Evolutionary conservation across 2,329 filamentous ascomycete genomes (phyloP), one percentile per base, ranked within the genome.

Genomic region (Nemania diffusa): DNA sequence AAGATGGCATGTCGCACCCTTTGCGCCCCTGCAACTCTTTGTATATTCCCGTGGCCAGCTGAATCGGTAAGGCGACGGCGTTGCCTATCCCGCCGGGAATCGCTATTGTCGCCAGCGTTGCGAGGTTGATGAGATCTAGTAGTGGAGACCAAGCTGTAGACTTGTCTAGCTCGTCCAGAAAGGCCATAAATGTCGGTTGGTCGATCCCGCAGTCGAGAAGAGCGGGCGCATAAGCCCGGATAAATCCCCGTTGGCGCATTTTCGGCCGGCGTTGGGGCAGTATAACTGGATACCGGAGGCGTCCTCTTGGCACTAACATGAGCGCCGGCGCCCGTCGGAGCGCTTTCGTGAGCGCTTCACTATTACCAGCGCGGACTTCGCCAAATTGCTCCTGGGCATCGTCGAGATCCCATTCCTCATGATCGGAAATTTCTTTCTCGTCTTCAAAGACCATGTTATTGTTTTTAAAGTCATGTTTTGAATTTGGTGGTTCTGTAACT

Each of bases 161-260:
- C 24, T 67, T 68, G 22, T 71, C 66, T 17, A 74, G 65, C 48
- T 67, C 68, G n/a, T 75, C 70, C 9, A 75, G 61, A 44, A 75
- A 74, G 5, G 52, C 60, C 63, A 75, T 66, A 29, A 74, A 75
- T 1, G 65, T 73, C 0, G 29, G 20, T 50, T 72, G 60, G 53
- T 74, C 73, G n/a, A 75, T 73, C 29, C 71, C 73, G 46, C 65
- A 72, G 5, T 52, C 29, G 46, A 64, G 57, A 3, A 75, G 55
- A 42, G 70, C 70, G 1, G 74, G 74, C 17, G 72, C 71, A 42
- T 75, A 75, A 1, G 74, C 74, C 29, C 71, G 65, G 34, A 75
- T 65, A 59, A 75, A 75, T 8, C 74, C 74, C 4, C 73, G 69
- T 1, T 53, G 51, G 20, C 73, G 71, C 13, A 67, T 50, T 37